Evolutionary conservation across 352 stramenopile species (phyloP).

Genomic region (Pythium apleroticum): DNA sequence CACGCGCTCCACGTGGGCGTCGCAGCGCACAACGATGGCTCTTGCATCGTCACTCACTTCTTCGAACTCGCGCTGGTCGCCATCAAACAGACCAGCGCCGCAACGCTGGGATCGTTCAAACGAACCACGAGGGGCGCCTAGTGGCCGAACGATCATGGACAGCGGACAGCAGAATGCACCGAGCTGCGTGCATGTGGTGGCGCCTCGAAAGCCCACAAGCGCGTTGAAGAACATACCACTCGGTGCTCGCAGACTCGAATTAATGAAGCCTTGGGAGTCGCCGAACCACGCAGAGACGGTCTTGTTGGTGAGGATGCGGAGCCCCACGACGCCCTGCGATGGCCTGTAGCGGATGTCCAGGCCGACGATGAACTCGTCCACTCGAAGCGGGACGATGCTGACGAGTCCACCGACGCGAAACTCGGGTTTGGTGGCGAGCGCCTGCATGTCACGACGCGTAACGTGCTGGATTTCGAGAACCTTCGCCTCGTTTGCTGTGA

Average conservation of each 20-base stretch:
- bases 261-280: neutral
- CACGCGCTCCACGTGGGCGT: constrained; percentile 21
- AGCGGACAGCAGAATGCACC: constrained; percentile 19
- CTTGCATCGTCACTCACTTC: constrained; percentile 1
- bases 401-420: constrained; percentile 10
- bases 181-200: neutral
- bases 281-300: constrained; percentile 12
- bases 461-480: constrained; percentile 17
- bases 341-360: constrained; percentile 9
- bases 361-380: constrained; percentile 5
- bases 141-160: neutral
- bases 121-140: neutral
- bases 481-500: neutral
- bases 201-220: constrained; percentile 3
- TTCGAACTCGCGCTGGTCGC: constrained; percentile 17
- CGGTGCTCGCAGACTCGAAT: constrained; percentile 1
- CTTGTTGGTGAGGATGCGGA: constrained; percentile 18
- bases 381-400: constrained; percentile 7
- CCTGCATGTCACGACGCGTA: constrained; percentile 15
- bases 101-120: neutral
- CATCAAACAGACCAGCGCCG: constrained; percentile 20
- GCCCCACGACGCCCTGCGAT: neutral
- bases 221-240: constrained; percentile 20
- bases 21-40: constrained; percentile 24
- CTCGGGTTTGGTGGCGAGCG: neutral